Conservation (phyloP, 306 rosid genomes). For the Fragaria nilgerrensis region DNA sequence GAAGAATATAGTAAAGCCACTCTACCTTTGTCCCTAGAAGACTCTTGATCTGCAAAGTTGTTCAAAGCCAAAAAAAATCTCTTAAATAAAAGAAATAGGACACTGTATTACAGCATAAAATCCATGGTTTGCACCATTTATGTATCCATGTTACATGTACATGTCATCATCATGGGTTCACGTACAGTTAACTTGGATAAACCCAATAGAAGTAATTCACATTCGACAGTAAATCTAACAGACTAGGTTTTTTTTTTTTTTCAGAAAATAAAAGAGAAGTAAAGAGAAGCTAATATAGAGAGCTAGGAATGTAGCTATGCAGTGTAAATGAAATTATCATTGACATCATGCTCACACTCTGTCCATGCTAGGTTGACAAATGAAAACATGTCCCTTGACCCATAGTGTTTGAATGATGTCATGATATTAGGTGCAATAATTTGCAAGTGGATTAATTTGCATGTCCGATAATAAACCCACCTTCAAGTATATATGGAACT, state of each 20-base stretch:
- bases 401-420: neutral
- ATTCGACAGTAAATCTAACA: neutral
- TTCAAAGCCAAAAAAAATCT: conserved; percentile 11
- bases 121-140: neutral
- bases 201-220: neutral
- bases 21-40: conserved; percentile 93
- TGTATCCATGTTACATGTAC: neutral
- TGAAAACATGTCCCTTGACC: neutral
- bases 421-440: neutral
- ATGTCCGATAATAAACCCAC: neutral
- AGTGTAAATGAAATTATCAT: neutral
- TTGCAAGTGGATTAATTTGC: neutral
- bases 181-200: neutral
- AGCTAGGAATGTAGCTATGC: neutral
- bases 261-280: neutral
- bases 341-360: neutral
- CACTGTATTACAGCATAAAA: neutral
- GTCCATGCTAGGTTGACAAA: conserved; percentile 8
- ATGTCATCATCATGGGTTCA: neutral
- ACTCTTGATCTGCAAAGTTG: conserved; percentile 63
- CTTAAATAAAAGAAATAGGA: conserved; percentile 13
- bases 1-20: conserved; percentile 97
- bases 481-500: neutral
- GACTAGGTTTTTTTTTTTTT: neutral
- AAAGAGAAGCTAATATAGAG: neutral